Evolutionary conservation across 2,329 filamentous ascomycete species (phyloP).

Genomic region (Nemania abortiva): DNA sequence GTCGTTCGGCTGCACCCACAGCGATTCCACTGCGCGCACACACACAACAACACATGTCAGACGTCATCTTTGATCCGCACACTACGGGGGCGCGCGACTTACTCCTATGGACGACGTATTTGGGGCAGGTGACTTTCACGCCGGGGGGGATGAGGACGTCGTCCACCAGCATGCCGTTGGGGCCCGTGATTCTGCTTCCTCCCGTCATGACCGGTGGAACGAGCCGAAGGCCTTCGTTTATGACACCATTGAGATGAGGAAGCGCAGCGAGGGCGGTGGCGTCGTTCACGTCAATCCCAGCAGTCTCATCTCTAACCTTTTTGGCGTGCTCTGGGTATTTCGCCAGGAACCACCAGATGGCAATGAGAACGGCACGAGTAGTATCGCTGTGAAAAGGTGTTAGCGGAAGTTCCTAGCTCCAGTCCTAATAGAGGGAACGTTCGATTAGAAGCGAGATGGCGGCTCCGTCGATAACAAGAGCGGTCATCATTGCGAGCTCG

Average conservation of each 20-base stretch:
- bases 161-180: conserved; percentile 35
- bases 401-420: neutral
- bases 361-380: conserved; percentile 38
- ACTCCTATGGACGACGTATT: conserved; percentile 42
- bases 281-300: conserved; percentile 30
- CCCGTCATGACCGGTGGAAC: conserved; percentile 39
- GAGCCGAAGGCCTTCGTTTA: conserved; percentile 38
- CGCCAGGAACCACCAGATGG: conserved; percentile 38
- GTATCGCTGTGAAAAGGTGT: conserved; percentile 36
- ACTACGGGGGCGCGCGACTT: conserved; percentile 16
- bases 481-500: neutral
- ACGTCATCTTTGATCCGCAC: no score
- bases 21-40: conserved; percentile 38
- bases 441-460: no score
- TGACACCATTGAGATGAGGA: conserved; percentile 40
- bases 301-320: conserved; percentile 35
- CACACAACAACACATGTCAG: neutral
- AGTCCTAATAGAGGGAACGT: no score
- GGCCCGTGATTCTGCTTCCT: conserved; percentile 34
- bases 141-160: conserved; percentile 36
- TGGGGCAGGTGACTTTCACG: conserved; percentile 39
- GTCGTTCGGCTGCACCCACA: conserved; percentile 36
- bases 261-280: conserved; percentile 30
- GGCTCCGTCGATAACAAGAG: neutral
- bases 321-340: conserved; percentile 37